Evolutionary conservation across 441 rosid genomes (phyloP).

Genomic region (Gossypium trilobum): DNA sequence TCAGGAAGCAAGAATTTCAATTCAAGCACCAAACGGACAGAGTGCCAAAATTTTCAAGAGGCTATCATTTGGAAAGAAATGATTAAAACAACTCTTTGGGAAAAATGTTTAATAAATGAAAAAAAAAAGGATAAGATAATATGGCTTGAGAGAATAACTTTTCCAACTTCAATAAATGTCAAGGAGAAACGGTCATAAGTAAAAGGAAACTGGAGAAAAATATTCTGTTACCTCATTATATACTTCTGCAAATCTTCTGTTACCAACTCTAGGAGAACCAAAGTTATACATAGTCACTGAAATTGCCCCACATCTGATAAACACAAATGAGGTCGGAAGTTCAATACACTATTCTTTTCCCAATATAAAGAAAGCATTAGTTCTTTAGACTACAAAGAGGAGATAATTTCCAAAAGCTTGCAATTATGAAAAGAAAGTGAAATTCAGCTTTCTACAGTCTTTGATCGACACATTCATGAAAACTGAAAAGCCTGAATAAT

Average conservation of each 20-base stretch:
- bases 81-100: neutral
- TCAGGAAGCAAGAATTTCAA: neutral
- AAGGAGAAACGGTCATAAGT: neutral
- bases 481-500: neutral
- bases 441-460: neutral
- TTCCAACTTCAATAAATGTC: neutral
- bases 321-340: constrained; percentile 2
- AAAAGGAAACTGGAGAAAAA: neutral
- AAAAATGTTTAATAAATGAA: neutral
- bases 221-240: constrained; percentile 60
- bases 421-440: neutral
- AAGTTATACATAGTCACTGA: constrained; percentile 83
- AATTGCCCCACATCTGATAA: constrained; percentile 55
- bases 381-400: neutral
- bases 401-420: constrained; percentile 13
- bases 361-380: neutral
- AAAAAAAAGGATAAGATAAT: neutral
- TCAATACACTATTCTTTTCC: neutral
- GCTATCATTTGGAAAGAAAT: neutral
- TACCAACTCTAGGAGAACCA: constrained; percentile 96
- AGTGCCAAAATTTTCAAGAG: constrained; percentile 2
- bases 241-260: constrained; percentile 71
- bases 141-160: neutral
- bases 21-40: neutral
- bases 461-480: neutral